Base-by-base conservation (phyloP, 169 alveolate species). In the Ophryocystis elektroscirrha region DNA sequence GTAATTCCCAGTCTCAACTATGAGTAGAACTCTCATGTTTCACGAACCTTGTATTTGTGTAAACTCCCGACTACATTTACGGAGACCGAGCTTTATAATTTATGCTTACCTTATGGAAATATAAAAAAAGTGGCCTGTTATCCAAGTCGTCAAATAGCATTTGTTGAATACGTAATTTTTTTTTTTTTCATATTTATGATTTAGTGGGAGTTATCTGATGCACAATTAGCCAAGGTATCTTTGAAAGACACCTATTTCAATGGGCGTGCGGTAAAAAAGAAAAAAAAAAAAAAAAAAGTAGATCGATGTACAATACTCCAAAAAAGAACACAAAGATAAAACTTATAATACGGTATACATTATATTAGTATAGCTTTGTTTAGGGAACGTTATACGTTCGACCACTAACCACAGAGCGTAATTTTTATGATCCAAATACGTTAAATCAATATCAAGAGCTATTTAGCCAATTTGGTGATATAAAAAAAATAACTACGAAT, bases 81-180 rank as follows among this genome's bases (percentile, higher is more conserved):
- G 19, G 72, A 63, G 53, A 59, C 56, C 2, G 16, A 44, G 6
- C 45, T 63, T 16, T 47, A 64, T 15, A 50, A 52, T 37, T 42
- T 56, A 42, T 60, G 69, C 42, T 48, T 43, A 25, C 72, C 54
- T 16, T 54, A 47, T 37, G 68, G 72, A 2, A 63, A 63, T 45
- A 9, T 63, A 20, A 53, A 59, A 52, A 56, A 57, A 24, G 61
- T 63, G 22, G 25, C 64, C 0, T 51, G 47, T 1, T 63, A 57
- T 30, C 68, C 72, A 6, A 64, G 32, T 26, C 51, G 53, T 22
- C 63, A 59, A 44, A 63, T 57, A 48, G 71, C 71, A 15, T 63
- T 63, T 22, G 71, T 63, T 25, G 71, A 63, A 37, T 63, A 52
- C 24, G 59, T 51, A 23, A 51, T 50, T 5, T 37, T 15, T 46